Base-by-base conservation (phyloP, 306 rosid species). In the Malus sylvestris region DNA sequence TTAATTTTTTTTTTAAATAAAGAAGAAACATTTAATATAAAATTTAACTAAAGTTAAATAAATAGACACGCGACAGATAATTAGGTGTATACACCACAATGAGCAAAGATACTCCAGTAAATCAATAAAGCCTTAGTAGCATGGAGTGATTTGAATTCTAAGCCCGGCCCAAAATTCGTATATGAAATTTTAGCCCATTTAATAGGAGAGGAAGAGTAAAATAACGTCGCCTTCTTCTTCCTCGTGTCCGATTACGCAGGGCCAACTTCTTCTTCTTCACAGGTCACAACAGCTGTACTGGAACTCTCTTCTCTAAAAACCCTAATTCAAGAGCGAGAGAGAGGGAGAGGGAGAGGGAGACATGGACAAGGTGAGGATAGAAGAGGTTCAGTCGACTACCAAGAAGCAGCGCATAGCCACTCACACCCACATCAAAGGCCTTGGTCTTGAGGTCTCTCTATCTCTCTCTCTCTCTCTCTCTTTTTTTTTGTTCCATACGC, bases 341-440 rank as follows among this genome's bases (percentile, higher is more conserved):
- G 63, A 10, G 12, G 14, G 8, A 5, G 64, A 72, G 52, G 13
- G 73, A 67, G 29, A 35, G 63, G 2, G 53, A 23, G 60, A 70
- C 32, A 86, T 83, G 85, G 86, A 84, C 81, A 93, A 76, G 85
- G 87, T 91, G 86, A 89, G 78, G 71, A 91, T 93, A 55, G 98
- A 93, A 79, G 98, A 89, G 85, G 93, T 93, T 70, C 98, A 93
- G 62, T 93, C 98, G 1, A 91, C 97, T 5, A 91, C 86, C 15
- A 93, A 91, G 91, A 93, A 88, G 86, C 97, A 87, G 74, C 88
- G 90, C 35, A 59, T 87, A 16, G 90, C 90, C 46, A 87, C 90
- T 66, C 90, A 87, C 65, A 87, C 90, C 60, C 90, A 93, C 82
- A 93, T 93, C 68, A 93, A 89, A 87, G 98, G 97, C 81, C 86